Conservation (phyloP, 176 grass and related monocot genomes). For the Bonia amplexicaulis region DNA sequence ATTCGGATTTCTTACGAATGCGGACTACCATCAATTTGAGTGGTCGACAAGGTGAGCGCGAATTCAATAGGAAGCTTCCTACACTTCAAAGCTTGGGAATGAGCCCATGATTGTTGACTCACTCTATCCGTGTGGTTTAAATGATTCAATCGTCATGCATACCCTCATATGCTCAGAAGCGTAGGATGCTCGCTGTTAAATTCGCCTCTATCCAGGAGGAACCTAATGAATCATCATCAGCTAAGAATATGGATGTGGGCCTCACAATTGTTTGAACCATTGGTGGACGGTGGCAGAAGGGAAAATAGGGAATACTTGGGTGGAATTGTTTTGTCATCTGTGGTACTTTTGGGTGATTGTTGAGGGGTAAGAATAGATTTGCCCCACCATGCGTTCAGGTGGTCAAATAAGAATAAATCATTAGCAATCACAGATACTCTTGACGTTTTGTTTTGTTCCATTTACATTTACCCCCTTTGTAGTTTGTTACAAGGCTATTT, state of each 20-base stretch:
- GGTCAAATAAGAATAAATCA: conserved; percentile 43
- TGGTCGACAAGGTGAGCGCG: conserved; percentile 1
- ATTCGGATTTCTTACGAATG: conserved; percentile 21
- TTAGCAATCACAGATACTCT: conserved; percentile 1
- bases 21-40: not conserved
- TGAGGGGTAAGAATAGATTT: conserved; percentile 23
- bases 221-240: conserved; percentile 27
- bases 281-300: conserved; percentile 3
- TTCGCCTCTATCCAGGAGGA: conserved; percentile 35
- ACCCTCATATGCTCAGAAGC: not conserved
- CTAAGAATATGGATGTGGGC: conserved; percentile 15
- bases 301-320: conserved; percentile 22
- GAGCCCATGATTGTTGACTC: not conserved
- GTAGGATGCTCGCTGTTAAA: not conserved
- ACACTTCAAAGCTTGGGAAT: not conserved
- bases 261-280: conserved; percentile 14
- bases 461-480: not conserved
- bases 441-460: not conserved
- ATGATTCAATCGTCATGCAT: conserved; percentile 1
- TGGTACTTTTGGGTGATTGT: conserved; percentile 20
- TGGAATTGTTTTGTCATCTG: conserved; percentile 28
- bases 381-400: conserved; percentile 17
- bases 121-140: not conserved
- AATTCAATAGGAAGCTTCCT: conserved; percentile 9
- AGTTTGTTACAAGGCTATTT: not conserved